phyloP scores from a whole-genome alignment of 176 grass and related monocot species.

The Oryza nivara region DNA sequence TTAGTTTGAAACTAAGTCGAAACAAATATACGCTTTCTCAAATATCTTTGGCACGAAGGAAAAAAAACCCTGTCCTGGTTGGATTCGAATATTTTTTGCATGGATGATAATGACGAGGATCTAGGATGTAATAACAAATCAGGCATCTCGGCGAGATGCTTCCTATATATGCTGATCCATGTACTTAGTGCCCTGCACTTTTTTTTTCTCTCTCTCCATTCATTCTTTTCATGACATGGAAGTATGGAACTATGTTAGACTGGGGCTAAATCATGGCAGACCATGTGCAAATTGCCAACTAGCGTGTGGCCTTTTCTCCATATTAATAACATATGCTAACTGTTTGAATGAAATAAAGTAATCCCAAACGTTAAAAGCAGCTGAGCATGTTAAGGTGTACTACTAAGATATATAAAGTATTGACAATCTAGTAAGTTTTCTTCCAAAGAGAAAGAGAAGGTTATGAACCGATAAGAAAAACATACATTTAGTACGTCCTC shows the following conservation, averaged over 20 bases:
- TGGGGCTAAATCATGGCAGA: conserved; percentile 31
- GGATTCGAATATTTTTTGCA: conserved; percentile 1
- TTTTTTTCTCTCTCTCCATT: not conserved
- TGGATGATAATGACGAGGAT: not conserved
- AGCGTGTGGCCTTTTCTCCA: not conserved
- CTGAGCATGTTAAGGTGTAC: not conserved
- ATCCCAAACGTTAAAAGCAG: not conserved
- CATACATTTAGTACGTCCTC: too few relatives aligned
- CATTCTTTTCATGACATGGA: conserved; percentile 23
- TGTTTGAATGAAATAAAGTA: not conserved
- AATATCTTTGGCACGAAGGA: too few relatives aligned
- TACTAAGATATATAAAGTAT: not conserved
- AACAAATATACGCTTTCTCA: not conserved
- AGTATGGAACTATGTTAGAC: not conserved
- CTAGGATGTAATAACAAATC: conserved; percentile 18
- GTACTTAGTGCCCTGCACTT: not conserved
- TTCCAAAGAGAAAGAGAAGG: not conserved
- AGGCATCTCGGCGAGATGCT: conserved; percentile 32
- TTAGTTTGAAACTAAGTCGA: not conserved
- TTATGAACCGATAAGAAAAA: not conserved
- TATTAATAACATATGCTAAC: not conserved
- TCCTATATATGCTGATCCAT: not conserved
- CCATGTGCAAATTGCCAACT: conserved; percentile 29
- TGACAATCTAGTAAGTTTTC: not conserved
- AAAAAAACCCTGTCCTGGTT: not conserved